Evolutionary conservation across 768 basidiomycete genomes (phyloP).

Genomic region (Suillus ampliporus): DNA sequence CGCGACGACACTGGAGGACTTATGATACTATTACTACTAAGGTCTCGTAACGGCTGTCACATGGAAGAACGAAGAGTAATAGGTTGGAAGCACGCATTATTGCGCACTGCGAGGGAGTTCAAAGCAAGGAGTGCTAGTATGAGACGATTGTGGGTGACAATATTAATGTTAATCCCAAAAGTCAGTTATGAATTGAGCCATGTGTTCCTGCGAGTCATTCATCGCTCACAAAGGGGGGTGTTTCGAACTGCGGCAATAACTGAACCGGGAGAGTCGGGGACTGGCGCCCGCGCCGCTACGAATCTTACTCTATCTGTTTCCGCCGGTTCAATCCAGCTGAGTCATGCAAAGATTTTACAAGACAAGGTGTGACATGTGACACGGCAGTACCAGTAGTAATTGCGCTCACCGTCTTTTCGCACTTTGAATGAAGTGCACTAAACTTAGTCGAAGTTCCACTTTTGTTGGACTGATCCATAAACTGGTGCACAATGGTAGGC

Average conservation of each 20-base stretch:
- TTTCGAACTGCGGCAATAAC: too few relatives aligned
- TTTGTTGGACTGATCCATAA: background rate
- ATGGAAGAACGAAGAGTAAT: too few relatives aligned
- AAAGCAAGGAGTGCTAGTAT: background rate
- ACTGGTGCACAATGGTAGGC: constrained; percentile 6
- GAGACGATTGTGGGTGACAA: background rate
- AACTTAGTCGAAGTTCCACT: background rate
- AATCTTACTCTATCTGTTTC: background rate
- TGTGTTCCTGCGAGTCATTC: too few relatives aligned
- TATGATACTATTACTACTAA: too few relatives aligned
- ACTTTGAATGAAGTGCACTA: background rate
- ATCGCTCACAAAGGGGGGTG: too few relatives aligned
- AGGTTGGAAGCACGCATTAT: too few relatives aligned
- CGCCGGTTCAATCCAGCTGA: background rate
- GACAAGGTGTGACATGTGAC: background rate
- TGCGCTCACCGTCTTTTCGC: background rate
- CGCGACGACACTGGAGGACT: background rate
- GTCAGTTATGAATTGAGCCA: background rate
- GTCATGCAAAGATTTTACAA: background rate
- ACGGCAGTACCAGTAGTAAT: background rate
- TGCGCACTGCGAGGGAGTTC: too few relatives aligned
- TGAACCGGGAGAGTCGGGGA: too few relatives aligned
- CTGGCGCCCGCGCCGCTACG: too few relatives aligned
- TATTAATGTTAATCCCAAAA: background rate
- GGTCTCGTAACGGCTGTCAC: background rate